Conservation (phyloP, 1,284 basidiomycete species). For the Inonotus obliquus region DNA sequence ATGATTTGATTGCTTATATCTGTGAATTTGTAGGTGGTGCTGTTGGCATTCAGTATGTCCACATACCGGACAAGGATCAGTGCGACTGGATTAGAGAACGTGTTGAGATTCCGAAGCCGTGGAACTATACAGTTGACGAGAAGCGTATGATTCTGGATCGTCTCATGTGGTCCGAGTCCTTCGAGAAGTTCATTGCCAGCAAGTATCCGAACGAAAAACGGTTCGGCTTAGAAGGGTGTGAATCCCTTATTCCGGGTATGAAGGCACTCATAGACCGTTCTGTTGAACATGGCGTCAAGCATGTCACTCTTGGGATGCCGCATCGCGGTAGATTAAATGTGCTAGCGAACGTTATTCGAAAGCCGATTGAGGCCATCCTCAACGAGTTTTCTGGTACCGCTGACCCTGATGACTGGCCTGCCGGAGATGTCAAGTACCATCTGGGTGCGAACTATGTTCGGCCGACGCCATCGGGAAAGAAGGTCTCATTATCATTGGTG, state of each 20-base stretch:
- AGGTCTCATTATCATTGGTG: constrained; percentile 94
- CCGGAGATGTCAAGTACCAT: constrained; percentile 99
- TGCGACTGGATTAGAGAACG: constrained; percentile 99
- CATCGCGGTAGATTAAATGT: constrained; percentile 99
- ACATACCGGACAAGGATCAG: constrained; percentile 97
- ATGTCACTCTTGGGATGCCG: constrained; percentile 98
- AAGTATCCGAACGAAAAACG: constrained; percentile 99
- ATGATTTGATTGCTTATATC: neutral
- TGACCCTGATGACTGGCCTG: constrained; percentile 70
- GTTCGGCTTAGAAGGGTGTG: constrained; percentile 98
- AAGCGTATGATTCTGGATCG: constrained; percentile 99
- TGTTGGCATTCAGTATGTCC: constrained; percentile 96
- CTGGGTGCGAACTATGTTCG: constrained; percentile 98
- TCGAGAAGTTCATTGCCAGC: constrained; percentile 97
- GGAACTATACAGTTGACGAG: constrained; percentile 97
- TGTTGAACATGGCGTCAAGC: constrained; percentile 93
- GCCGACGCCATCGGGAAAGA: constrained; percentile 97
- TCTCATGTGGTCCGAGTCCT: constrained; percentile 98
- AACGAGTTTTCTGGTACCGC: constrained; percentile 90
- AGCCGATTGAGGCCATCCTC: constrained; percentile 96
- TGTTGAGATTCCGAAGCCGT: constrained; percentile 95
- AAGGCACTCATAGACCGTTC: constrained; percentile 98
- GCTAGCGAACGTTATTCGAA: constrained; percentile 96
- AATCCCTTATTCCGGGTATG: constrained; percentile 98
- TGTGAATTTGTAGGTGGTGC: constrained; percentile 63